Evolutionary conservation across 2,329 filamentous ascomycete genomes (phyloP).

Genomic region (Macroventuria anomochaeta): DNA sequence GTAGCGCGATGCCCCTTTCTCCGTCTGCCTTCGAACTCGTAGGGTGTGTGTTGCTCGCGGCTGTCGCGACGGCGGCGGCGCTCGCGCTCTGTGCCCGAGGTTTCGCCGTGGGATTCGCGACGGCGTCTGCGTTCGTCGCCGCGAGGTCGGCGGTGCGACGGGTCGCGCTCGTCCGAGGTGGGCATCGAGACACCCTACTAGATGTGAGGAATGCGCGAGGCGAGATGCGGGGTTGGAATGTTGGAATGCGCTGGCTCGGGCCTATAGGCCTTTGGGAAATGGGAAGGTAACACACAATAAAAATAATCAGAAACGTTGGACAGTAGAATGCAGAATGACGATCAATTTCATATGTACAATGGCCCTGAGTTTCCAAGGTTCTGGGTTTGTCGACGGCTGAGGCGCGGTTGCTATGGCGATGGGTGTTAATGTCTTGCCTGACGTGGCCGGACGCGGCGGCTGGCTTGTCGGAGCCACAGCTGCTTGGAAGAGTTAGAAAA

Average conservation of each 20-base stretch:
- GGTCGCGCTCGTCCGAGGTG: slow-evolving; percentile 21
- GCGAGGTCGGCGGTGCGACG: slow-evolving; percentile 31
- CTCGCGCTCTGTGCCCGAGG: slow-evolving; percentile 27
- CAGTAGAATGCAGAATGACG: slow-evolving; percentile 4
- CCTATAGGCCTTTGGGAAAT: background rate
- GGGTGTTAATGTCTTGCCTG: slow-evolving; percentile 32
- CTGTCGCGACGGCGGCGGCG: slow-evolving; percentile 29
- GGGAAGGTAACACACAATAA: slow-evolving; percentile 6
- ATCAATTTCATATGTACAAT: slow-evolving; percentile 36
- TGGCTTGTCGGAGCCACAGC: no score
- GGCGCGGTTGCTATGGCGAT: slow-evolving; percentile 42
- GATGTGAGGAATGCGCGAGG: slow-evolving; percentile 13
- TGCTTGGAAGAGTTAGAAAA: slow-evolving; percentile 13
- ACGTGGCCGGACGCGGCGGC: slow-evolving; percentile 35
- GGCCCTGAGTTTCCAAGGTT: slow-evolving; percentile 4
- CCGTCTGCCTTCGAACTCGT: slow-evolving; percentile 38
- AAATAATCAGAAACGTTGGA: background rate
- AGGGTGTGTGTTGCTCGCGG: slow-evolving; percentile 24
- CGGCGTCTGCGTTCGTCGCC: slow-evolving; percentile 40
- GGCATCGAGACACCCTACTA: no score
- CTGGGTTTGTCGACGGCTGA: slow-evolving; percentile 22
- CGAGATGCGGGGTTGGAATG: slow-evolving; percentile 26
- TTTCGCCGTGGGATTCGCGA: slow-evolving; percentile 36
- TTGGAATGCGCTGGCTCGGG: slow-evolving; percentile 5
- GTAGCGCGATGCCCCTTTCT: slow-evolving; percentile 48